phyloP scores from a whole-genome alignment of 495 filamentous ascomycete species.

The Elasticomyces elasticus region DNA sequence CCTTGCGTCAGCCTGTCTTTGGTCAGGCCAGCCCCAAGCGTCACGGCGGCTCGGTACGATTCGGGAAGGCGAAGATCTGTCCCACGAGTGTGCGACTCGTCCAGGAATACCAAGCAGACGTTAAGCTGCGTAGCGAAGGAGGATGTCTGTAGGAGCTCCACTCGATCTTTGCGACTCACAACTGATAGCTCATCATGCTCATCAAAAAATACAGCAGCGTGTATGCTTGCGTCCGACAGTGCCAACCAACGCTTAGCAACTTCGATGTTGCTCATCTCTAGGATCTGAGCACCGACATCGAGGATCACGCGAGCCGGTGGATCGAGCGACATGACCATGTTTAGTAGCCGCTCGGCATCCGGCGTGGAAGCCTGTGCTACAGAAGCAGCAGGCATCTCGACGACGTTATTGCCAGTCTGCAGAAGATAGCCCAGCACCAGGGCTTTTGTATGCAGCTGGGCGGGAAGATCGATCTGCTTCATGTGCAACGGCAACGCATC shows the following conservation, averaged over 20 bases:
- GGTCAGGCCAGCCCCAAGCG: conserved; percentile 54
- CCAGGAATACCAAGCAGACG: conserved; percentile 59
- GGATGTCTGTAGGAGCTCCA: conserved; percentile 47
- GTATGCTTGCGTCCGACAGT: conserved; percentile 22
- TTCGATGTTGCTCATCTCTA: conserved; percentile 50
- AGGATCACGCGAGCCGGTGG: conserved; percentile 50
- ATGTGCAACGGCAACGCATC: conserved; percentile 48
- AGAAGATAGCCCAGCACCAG: conserved; percentile 51
- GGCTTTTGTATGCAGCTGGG: conserved; percentile 54
- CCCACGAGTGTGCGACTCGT: conserved; percentile 67
- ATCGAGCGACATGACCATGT: conserved; percentile 32
- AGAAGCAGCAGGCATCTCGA: conserved; percentile 5
- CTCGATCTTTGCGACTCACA: conserved; percentile 35
- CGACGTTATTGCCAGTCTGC: conserved; percentile 42
- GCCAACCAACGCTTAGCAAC: conserved; percentile 45
- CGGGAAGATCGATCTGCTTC: conserved; percentile 44
- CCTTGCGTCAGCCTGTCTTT: conserved; percentile 71
- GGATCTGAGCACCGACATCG: conserved; percentile 64
- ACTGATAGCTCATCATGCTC: conserved; percentile 39
- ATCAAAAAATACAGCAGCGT: conserved; percentile 42
- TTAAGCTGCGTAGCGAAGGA: conserved; percentile 51
- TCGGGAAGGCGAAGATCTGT: conserved; percentile 59
- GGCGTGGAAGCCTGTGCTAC: not conserved
- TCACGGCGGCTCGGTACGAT: conserved; percentile 55
- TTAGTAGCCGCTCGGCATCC: conserved; percentile 39